Base-by-base conservation (phyloP, 1,284 basidiomycete genomes). In the Fomitopsis pinicola region DNA sequence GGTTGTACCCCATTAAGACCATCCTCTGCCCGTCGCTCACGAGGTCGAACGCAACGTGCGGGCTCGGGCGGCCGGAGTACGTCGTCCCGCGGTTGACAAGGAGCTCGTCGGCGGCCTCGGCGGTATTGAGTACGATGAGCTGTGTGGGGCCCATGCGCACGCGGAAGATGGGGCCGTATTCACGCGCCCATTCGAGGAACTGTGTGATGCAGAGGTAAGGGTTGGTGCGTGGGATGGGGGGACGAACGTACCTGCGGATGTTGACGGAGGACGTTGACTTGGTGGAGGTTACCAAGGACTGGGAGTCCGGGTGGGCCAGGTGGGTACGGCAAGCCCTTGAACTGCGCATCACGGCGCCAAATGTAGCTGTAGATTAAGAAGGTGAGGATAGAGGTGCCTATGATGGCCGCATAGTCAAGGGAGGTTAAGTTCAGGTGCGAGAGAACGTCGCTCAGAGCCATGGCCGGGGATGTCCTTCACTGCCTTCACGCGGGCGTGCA, bases 111-210 rank as follows among this genome's bases (percentile, higher is more conserved):
- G 74, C 71, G 8, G 69, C 71, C 55, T 72, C 70, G 6, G 70
- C 64, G 15, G 72, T 72, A 62, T 74, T 76, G 38, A 77, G 65
- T 19, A 76, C 71, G 57, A 76, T 67, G 19, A 75, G 62, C 48
- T 73, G 64, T 36, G 70, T 69, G 5, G 69, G 64, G 42, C 74
- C 75, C 33, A 72, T 57, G 22, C 66, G 64, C 5, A 72, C 60
- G 48, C 66, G 66, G 56, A 64, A 72, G 14, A 73, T 67, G 26
- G 63, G 52, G 10, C 73, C 73, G 61, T 73, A 74, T 62, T 69
- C 55, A 58, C 64, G 63, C 1, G 71, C 67, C 73, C 72, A 75
- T 62, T 69, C 63, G 5, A 64, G 63, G 61, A 71, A 71, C 72
- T 73, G 44, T 15, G 10, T 33, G 8, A 8, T 8, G 30, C 30